Conservation (phyloP, 768 basidiomycete species). For the Hebeloma cylindrosporum region DNA sequence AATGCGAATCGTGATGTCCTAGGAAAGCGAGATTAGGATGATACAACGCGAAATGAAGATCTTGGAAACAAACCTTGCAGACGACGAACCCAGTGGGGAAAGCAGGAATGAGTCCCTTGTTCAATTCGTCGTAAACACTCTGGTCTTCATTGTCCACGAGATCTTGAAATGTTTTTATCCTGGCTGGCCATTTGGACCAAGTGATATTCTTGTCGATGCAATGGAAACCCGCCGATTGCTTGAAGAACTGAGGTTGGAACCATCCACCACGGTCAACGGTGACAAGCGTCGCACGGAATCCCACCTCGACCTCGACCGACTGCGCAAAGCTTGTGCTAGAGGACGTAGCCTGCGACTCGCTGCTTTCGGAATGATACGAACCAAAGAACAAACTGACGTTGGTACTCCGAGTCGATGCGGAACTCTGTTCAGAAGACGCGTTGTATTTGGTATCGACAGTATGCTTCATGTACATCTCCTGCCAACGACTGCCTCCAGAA, state of each 20-base stretch:
- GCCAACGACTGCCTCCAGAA: constrained; percentile 28
- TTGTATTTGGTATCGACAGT: constrained; percentile 2
- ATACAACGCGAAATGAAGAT: too few relatives aligned
- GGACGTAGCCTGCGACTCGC: not conserved
- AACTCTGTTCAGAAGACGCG: not conserved
- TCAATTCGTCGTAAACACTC: too few relatives aligned
- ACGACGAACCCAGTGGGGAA: too few relatives aligned
- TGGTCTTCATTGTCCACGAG: too few relatives aligned
- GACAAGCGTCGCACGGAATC: constrained; percentile 15
- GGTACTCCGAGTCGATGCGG: not conserved
- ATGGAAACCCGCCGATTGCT: constrained; percentile 11
- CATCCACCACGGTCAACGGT: constrained; percentile 19
- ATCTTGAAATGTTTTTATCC: too few relatives aligned
- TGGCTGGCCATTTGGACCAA: too few relatives aligned
- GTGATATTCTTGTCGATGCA: constrained; percentile 5
- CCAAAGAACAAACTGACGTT: constrained; percentile 14
- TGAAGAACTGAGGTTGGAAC: constrained; percentile 19
- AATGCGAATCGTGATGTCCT: too few relatives aligned
- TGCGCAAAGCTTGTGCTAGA: not conserved
- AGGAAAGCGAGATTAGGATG: too few relatives aligned
- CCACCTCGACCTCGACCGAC: constrained; percentile 9
- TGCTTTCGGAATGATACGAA: constrained; percentile 13
- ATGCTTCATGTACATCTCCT: constrained; percentile 18
- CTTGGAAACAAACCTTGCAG: too few relatives aligned
- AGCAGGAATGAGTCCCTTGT: too few relatives aligned